These are phyloP conservation scores for Dujonia santamariae DNA, from an alignment of 1,139 yeast genomes.

Conservation along the genomic window DNA sequence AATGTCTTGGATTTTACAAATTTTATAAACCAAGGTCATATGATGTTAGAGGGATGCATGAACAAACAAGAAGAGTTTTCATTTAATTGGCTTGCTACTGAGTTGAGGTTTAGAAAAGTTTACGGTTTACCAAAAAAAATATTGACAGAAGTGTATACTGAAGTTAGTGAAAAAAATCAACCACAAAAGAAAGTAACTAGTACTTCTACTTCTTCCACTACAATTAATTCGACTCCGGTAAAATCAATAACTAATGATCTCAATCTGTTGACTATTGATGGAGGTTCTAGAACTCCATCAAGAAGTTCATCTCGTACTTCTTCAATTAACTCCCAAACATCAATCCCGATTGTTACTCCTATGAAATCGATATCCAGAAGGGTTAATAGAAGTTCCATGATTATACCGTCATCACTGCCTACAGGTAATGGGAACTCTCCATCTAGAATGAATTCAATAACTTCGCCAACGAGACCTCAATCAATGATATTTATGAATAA, in stretches of 20 bases:
- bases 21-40: constrained; percentile 30
- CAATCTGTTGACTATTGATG: too few relatives aligned
- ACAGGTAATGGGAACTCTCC: constrained; percentile 9
- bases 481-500: constrained; percentile 26
- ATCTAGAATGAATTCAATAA: constrained; percentile 7
- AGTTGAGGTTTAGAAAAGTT: constrained; percentile 33
- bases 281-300: too few relatives aligned
- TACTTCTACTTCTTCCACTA: too few relatives aligned
- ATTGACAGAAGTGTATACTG: constrained; percentile 15
- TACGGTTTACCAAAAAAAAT: constrained; percentile 29
- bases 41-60: constrained; percentile 22
- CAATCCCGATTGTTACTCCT: constrained; percentile 15
- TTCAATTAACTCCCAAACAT: constrained; percentile 8
- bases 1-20: constrained; percentile 38
- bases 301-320: constrained; percentile 3
- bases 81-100: constrained; percentile 32
- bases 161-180: constrained; percentile 2
- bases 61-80: constrained; percentile 33
- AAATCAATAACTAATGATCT: too few relatives aligned
- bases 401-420: constrained; percentile 5
- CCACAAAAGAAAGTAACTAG: too few relatives aligned
- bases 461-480: constrained; percentile 21
- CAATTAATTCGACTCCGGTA: too few relatives aligned
- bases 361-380: constrained; percentile 1
- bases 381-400: constrained; percentile 15